Evolutionary conservation across 1,284 basidiomycete genomes (phyloP).

Genomic region (Melampsora americana): DNA sequence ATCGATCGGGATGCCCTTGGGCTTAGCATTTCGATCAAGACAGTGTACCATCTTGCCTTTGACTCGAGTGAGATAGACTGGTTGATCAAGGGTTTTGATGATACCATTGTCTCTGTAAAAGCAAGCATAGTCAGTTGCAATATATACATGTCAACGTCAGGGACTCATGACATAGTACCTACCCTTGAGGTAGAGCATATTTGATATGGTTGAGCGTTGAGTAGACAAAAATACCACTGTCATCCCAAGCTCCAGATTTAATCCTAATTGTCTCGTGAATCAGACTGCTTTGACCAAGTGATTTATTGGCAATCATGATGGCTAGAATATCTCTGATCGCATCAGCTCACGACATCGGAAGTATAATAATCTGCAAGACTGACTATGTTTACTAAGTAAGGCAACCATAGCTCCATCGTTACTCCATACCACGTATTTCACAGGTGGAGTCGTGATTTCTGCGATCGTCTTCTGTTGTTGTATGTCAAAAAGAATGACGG

Average conservation of each 20-base stretch:
- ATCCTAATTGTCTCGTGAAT: slow-evolving; percentile 99
- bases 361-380: slow-evolving; percentile 54
- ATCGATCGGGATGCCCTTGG: slow-evolving; percentile 91
- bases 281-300: slow-evolving; percentile 79
- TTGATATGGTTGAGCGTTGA: slow-evolving; percentile 99
- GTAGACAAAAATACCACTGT: slow-evolving; percentile 93
- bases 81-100: slow-evolving; percentile 97
- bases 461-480: slow-evolving; percentile 93
- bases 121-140: neutral
- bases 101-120: slow-evolving; percentile 86
- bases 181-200: slow-evolving; percentile 94
- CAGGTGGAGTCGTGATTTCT: slow-evolving; percentile 87
- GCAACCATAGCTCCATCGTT: slow-evolving; percentile 84
- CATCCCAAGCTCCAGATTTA: slow-evolving; percentile 99
- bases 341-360: slow-evolving; percentile 34
- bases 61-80: slow-evolving; percentile 95
- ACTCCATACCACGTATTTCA: slow-evolving; percentile 98
- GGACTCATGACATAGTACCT: slow-evolving; percentile 49
- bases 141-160: slow-evolving; percentile 4
- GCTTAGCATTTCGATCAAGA: slow-evolving; percentile 89
- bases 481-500: slow-evolving; percentile 91
- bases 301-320: slow-evolving; percentile 95
- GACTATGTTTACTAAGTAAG: slow-evolving; percentile 95
- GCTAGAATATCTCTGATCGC: slow-evolving; percentile 58
- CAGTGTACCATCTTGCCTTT: slow-evolving; percentile 95